Evolutionary conservation across 75 land plant genomes (phyloP).

Genomic region (Chamaecyparis obtusa): DNA sequence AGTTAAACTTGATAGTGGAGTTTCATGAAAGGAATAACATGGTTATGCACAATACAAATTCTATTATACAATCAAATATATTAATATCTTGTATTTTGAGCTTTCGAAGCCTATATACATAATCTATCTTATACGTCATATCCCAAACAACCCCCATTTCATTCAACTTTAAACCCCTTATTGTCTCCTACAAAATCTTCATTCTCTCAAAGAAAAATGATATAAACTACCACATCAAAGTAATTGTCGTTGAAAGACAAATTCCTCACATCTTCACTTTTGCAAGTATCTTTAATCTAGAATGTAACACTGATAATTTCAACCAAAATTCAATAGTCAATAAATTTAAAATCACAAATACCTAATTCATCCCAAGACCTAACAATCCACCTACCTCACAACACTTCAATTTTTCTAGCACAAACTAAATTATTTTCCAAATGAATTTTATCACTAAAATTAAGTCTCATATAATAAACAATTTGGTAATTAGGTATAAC

Average conservation of each 20-base stretch:
- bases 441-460: too few relatives aligned
- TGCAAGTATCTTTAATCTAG: slow-evolving; percentile 45
- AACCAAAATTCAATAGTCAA: too few relatives aligned
- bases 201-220: slow-evolving; percentile 44
- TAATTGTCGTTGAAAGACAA: slow-evolving; percentile 52
- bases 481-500: too few relatives aligned
- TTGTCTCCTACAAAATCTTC: slow-evolving; percentile 37
- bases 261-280: slow-evolving; percentile 47
- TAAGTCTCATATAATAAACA: too few relatives aligned
- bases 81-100: slow-evolving; percentile 52
- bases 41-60: slow-evolving; percentile 59
- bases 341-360: too few relatives aligned
- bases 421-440: too few relatives aligned
- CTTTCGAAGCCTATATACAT: slow-evolving; percentile 43
- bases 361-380: too few relatives aligned
- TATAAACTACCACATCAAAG: slow-evolving; percentile 49
- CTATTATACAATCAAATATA: slow-evolving; percentile 52
- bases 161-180: slow-evolving; percentile 51
- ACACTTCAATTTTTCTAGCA: too few relatives aligned
- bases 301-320: too few relatives aligned
- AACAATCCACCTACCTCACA: too few relatives aligned
- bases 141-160: slow-evolving; percentile 51
- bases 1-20: slow-evolving; percentile 32
- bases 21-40: slow-evolving; percentile 59
- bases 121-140: slow-evolving; percentile 48